Evolutionary conservation across 2,329 filamentous ascomycete species (phyloP).

Genomic region (Botrytis medusae): DNA sequence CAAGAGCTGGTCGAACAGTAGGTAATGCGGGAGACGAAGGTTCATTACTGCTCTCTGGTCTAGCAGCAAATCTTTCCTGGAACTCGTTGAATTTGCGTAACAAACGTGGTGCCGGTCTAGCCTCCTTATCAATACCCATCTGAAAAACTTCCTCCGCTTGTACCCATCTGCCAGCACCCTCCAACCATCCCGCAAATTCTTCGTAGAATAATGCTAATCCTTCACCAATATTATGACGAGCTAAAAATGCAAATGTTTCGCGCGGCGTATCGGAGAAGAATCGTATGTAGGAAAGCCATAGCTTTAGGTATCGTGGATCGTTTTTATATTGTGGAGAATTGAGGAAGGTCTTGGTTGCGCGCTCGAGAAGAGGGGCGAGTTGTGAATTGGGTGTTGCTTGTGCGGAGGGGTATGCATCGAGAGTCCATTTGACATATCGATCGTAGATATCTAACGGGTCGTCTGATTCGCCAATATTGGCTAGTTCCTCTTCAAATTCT

Average conservation of each 20-base stretch:
- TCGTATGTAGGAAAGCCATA: constrained; percentile 93
- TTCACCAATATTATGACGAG: constrained; percentile 85
- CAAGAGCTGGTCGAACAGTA: constrained; percentile 76
- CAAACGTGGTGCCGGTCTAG: constrained; percentile 76
- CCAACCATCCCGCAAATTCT: constrained; percentile 92
- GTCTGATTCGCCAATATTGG: constrained; percentile 78
- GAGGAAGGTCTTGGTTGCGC: constrained; percentile 87
- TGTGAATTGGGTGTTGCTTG: constrained; percentile 92
- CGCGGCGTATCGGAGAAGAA: constrained; percentile 92
- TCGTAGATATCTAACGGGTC: constrained; percentile 95
- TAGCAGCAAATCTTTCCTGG: constrained; percentile 71
- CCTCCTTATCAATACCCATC: constrained; percentile 84
- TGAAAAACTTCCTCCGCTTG: constrained; percentile 95
- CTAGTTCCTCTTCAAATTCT: constrained; percentile 83
- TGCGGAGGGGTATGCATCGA: constrained; percentile 91
- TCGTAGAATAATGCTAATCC: constrained; percentile 90
- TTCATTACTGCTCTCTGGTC: constrained; percentile 59
- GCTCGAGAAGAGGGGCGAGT: constrained; percentile 82
- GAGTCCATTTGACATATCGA: constrained; percentile 94
- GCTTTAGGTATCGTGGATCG: constrained; percentile 85
- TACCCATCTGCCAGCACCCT: constrained; percentile 76
- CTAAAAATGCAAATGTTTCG: constrained; percentile 88
- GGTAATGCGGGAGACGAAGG: constrained; percentile 87
- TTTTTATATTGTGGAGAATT: constrained; percentile 88
- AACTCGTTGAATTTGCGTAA: constrained; percentile 92